These are phyloP conservation scores for Noccaea caerulescens DNA, from an alignment of 345 rosid genomes.

Conservation along the genomic window DNA sequence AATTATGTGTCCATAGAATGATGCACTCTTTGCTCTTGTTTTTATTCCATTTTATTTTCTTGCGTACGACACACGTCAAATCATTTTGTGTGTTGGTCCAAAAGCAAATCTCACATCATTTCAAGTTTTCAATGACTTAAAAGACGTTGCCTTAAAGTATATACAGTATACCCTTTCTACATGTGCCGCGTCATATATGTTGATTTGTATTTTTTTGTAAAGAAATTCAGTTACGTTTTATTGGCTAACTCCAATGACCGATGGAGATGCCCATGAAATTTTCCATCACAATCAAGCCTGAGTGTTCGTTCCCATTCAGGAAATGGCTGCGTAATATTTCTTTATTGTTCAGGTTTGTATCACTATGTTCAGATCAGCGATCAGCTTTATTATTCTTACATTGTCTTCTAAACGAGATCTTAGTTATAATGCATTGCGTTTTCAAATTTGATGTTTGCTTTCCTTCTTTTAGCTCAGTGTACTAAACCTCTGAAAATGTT, in stretches of 20 bases:
- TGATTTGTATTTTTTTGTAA: neutral
- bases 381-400: too few relatives aligned
- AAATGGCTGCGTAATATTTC: too few relatives aligned
- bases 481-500: too few relatives aligned
- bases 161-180: conserved; percentile 8
- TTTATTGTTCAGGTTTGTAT: too few relatives aligned
- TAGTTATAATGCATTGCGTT: too few relatives aligned
- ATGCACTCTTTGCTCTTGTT: neutral
- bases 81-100: conserved; percentile 29
- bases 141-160: conserved; percentile 36
- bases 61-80: conserved; percentile 25
- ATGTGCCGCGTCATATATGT: neutral
- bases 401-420: too few relatives aligned
- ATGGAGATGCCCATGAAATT: too few relatives aligned
- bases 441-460: too few relatives aligned
- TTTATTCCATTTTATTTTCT: neutral
- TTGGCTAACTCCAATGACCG: neutral
- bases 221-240: neutral
- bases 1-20: neutral
- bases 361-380: too few relatives aligned
- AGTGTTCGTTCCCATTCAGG: too few relatives aligned
- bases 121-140: neutral
- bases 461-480: too few relatives aligned
- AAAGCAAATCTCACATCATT: conserved; percentile 1
- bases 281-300: too few relatives aligned